Percentiles rank a stretch among this genome's conserved stretches.
These are phyloP conservation scores for Leucaena leucocephala DNA, from an alignment of 306 rosid species.

Conservation along the genomic window DNA sequence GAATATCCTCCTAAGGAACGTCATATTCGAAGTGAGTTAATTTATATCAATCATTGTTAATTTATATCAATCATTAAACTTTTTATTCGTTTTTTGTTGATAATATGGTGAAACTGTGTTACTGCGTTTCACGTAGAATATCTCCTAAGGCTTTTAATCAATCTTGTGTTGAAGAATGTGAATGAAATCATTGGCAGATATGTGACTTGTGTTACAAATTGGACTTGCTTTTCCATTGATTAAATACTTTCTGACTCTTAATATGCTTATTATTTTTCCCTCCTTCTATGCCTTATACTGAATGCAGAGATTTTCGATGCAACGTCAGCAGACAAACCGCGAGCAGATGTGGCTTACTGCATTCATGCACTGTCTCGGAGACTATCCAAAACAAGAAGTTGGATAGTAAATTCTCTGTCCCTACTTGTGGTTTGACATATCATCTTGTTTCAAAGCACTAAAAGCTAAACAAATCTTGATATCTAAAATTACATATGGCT, in stretches of 20 bases:
- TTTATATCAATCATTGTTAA: constrained; percentile 28
- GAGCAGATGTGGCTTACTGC: constrained; percentile 97
- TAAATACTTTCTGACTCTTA: background rate
- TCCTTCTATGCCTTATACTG: constrained; percentile 1
- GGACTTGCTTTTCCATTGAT: constrained; percentile 13
- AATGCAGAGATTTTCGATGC: constrained; percentile 74
- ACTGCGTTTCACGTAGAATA: background rate
- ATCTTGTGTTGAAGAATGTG: background rate
- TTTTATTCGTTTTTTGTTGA: too few species aligned
- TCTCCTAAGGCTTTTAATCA: background rate
- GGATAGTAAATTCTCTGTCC: constrained; percentile 65
- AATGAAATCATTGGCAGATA: background rate
- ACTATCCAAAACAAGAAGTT: constrained; percentile 75
- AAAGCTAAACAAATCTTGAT: background rate
- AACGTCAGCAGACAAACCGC: constrained; percentile 76
- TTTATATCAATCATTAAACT: too few species aligned
- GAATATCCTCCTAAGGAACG: constrained; percentile 97
- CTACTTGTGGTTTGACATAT: background rate
- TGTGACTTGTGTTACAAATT: background rate
- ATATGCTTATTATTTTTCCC: background rate
- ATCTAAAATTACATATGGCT: background rate
- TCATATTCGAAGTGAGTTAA: constrained; percentile 84
- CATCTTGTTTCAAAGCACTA: background rate
- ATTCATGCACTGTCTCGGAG: constrained; percentile 86
- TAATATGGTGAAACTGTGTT: too few species aligned